Conservation (phyloP, 805 yeast species). For the Middelhovenomyces tepae region DNA sequence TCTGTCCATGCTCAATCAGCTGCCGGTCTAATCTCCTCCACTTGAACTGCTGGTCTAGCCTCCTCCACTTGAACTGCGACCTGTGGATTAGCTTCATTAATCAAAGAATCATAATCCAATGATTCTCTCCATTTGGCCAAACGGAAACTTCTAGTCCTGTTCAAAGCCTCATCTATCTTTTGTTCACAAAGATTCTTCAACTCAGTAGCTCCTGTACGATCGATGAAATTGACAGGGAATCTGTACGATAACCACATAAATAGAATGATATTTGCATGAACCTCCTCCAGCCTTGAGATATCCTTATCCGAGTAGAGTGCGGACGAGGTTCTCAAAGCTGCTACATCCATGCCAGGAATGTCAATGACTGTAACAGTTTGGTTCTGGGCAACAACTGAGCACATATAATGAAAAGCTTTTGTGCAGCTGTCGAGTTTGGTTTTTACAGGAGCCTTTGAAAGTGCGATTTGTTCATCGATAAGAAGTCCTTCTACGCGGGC, state of each 20-base stretch:
- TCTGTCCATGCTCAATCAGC: too few relatives aligned
- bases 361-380: slow-evolving; percentile 50
- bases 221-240: slow-evolving; percentile 74
- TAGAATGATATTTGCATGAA: slow-evolving; percentile 58
- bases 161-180: slow-evolving; percentile 43
- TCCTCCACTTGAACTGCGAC: neutral
- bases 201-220: slow-evolving; percentile 63
- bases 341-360: slow-evolving; percentile 24
- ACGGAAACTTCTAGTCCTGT: slow-evolving; percentile 3
- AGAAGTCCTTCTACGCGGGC: slow-evolving; percentile 35
- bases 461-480: slow-evolving; percentile 46
- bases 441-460: slow-evolving; percentile 57
- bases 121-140: slow-evolving; percentile 3
- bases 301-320: neutral
- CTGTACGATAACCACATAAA: slow-evolving; percentile 84
- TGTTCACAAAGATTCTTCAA: slow-evolving; percentile 62
- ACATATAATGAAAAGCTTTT: slow-evolving; percentile 38
- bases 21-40: slow-evolving; percentile 1
- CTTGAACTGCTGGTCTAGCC: slow-evolving; percentile 1
- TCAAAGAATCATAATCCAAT: too few relatives aligned
- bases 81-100: too few relatives aligned
- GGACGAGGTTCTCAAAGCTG: neutral
- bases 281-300: slow-evolving; percentile 41
- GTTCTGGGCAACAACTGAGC: slow-evolving; percentile 48
- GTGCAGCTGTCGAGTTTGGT: slow-evolving; percentile 29